phyloP scores from a whole-genome alignment of 192 early-diverging fungal genomes.

The Coemansia sp. region DNA sequence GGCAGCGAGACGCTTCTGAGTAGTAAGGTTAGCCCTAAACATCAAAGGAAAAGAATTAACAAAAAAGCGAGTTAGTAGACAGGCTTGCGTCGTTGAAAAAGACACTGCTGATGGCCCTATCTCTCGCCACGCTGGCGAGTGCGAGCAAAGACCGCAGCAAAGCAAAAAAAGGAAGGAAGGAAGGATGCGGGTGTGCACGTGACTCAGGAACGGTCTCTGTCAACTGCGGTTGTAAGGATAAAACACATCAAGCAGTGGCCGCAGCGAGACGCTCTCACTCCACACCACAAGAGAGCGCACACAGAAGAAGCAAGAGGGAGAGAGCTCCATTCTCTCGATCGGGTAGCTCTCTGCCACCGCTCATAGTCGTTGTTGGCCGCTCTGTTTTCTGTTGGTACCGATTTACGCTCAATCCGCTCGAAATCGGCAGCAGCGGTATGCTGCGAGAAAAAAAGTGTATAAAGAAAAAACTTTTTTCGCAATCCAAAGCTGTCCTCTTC shows the following conservation, averaged over 20 bases:
- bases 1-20: slow-evolving; percentile 96
- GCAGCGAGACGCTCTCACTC: neutral
- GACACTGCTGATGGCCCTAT: neutral
- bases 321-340: neutral
- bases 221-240: neutral
- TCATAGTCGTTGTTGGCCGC: neutral
- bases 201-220: slow-evolving; percentile 4
- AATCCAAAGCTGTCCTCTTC: neutral
- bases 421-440: neutral
- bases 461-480: neutral
- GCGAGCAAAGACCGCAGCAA: neutral
- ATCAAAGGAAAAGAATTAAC: neutral
- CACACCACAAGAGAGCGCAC: neutral
- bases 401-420: neutral
- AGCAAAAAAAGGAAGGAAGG: neutral
- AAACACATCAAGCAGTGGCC: neutral
- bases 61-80: neutral
- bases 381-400: neutral
- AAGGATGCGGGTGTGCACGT: neutral
- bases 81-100: neutral
- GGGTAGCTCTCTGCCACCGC: neutral
- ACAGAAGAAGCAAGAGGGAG: neutral
- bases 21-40: slow-evolving; percentile 71
- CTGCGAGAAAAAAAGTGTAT: neutral
- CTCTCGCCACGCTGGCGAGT: neutral